Evolutionary conservation across 169 alveolate species (phyloP).

Genomic region (Cyclospora cayetanensis): DNA sequence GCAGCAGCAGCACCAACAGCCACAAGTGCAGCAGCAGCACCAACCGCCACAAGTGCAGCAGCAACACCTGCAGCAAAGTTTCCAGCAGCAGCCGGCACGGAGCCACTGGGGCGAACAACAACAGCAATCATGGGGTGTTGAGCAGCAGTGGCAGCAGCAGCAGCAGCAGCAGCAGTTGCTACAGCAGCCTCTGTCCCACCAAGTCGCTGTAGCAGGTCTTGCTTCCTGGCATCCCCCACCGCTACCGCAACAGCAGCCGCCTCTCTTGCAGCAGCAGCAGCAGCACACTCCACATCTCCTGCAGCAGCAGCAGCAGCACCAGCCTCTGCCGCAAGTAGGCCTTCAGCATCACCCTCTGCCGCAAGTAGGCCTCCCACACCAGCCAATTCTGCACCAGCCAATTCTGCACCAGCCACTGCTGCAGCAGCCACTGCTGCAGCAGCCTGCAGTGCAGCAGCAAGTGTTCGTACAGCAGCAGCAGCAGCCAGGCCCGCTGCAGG

Average conservation of each 20-base stretch:
- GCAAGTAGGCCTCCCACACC: not conserved
- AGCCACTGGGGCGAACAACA: slow-evolving; percentile 30
- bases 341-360: not conserved
- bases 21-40: slow-evolving; percentile 23
- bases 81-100: not conserved
- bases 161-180: slow-evolving; percentile 23
- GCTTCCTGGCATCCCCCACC: not conserved
- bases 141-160: slow-evolving; percentile 1
- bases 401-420: not conserved
- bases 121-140: not conserved
- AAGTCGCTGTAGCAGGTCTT: not conserved
- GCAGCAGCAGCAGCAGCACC: not conserved
- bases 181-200: not conserved
- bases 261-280: not conserved
- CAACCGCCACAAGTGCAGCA: not conserved
- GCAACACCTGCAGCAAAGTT: not conserved
- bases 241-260: not conserved
- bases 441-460: not conserved
- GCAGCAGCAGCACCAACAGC: slow-evolving; percentile 23
- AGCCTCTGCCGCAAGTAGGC: not conserved
- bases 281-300: not conserved
- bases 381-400: not conserved
- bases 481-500: not conserved
- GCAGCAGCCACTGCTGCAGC: not conserved
- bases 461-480: not conserved